Percentiles rank a stretch among this genome's conserved stretches.
Evolutionary conservation across 192 early-diverging fungal genomes (phyloP).

Genomic region (Dispira parvispora): DNA sequence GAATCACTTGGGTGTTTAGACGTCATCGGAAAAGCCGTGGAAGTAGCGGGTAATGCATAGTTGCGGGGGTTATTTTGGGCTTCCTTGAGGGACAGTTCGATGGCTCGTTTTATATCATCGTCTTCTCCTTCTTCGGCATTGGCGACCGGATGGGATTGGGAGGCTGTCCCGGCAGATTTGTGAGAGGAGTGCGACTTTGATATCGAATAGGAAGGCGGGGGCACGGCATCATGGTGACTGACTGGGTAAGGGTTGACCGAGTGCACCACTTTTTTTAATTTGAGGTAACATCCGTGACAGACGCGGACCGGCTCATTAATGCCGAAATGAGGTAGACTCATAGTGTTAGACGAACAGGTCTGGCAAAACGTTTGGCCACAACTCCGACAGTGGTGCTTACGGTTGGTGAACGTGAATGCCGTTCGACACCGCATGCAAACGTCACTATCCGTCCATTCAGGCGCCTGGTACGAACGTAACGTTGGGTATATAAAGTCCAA

Average conservation of each 20-base stretch:
- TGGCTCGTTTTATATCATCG: slow-evolving; percentile 81
- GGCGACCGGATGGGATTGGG: slow-evolving; percentile 8
- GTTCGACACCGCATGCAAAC: slow-evolving; percentile 90
- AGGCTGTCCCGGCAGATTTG: slow-evolving; percentile 7
- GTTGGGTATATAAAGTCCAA: no score
- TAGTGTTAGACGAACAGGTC: slow-evolving; percentile 77
- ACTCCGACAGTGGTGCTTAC: slow-evolving; percentile 97
- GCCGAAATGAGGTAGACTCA: slow-evolving; percentile 70
- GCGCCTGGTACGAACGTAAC: slow-evolving; percentile 27
- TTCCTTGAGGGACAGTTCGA: slow-evolving; percentile 79
- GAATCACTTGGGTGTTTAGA: slow-evolving; percentile 20
- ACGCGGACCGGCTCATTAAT: slow-evolving; percentile 84
- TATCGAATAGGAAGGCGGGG: background rate
- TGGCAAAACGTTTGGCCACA: slow-evolving; percentile 90
- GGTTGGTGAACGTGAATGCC: slow-evolving; percentile 80
- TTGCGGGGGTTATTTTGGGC: slow-evolving; percentile 30
- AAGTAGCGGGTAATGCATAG: slow-evolving; percentile 23
- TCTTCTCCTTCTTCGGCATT: slow-evolving; percentile 45
- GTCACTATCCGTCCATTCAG: slow-evolving; percentile 91
- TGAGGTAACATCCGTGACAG: slow-evolving; percentile 83
- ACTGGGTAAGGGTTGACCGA: background rate
- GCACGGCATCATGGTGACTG: slow-evolving; percentile 12
- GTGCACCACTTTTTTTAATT: slow-evolving; percentile 37
- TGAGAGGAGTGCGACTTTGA: slow-evolving; percentile 9
- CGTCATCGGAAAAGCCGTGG: slow-evolving; percentile 9